Evolutionary conservation across 176 grass and related monocot genomes (phyloP), one percentile per base, ranked within the genome.

Genomic region (Calamus simplicifolius): DNA sequence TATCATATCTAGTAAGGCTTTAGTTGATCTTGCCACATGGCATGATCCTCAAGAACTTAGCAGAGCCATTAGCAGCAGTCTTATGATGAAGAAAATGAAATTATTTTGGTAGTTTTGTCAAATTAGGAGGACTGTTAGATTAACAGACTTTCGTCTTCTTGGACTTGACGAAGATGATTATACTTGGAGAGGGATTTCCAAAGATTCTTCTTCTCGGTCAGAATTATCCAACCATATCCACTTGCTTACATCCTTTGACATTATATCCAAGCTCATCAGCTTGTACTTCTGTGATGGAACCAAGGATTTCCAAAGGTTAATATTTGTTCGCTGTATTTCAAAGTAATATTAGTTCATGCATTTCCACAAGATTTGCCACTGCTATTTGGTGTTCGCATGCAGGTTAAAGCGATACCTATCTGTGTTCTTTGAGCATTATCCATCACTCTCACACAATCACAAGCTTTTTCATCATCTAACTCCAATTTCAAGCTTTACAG

Each of bases 341-440:
- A 35, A 35, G 0, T 35, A 35, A 35, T 35, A 8, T 7, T 8
- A 35, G 31, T 35, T 35, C 8, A 7, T 6, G 6, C 5, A 35
- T 35, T 8, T 35, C 31, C 31, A 35, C 8, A 35, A 35, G 31
- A 35, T 8, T 35, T 35, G 31, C 6, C 31, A 35, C 8, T 35
- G 31, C 31, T 35, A 35, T 2, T 25, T 59, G 58, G 59, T 69
- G 26, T 62, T 48, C 67, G 61, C 49, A 17, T 62, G 21, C 75
- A 85, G 81, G 78, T 82, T 97, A 73, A 97, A 87, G 51, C 87
- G 91, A 66, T 97, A 84, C 38, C 67, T 97, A 43, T 88, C 84
- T 48, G 73, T 88, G 60, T 88, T 97, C 77, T 97, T 97, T 52
- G 69, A 85, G 62, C 87, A 97, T 72, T 91, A 77, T 75, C 84